Evolutionary conservation across 2,329 filamentous ascomycete genomes (phyloP), one percentile per base, ranked within the genome.

Genomic region (Rutstroemia sp.): DNA sequence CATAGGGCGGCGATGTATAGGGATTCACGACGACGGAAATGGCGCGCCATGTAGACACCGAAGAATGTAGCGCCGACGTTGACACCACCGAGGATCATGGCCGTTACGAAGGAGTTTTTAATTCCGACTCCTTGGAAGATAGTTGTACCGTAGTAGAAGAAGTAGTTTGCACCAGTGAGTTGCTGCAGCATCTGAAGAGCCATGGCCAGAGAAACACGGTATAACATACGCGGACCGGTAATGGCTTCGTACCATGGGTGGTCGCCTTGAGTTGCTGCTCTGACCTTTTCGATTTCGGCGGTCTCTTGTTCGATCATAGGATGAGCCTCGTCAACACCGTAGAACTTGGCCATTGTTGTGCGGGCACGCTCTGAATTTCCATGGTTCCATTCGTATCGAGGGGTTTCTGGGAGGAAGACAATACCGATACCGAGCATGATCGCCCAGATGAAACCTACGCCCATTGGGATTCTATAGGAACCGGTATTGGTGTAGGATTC

Each of bases 201-300:
- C 46, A 88, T 77, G 12, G 85, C 86, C 2, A 90, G 74, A 0
- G 82, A 42, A 0, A 84, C 85, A 42, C 86, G 79, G 69, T 88
- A 87, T 12, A 79, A 69, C 70, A 86, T 75, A 65, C 77, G 85
- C 37, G 81, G 81, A 14, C 68, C 69, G 2, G 71, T 80, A 67
- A 88, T 83, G 68, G 85, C 83, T 65, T 86, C 82, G 46, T 78
- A 65, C 78, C 79, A 82, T 2, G 75, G 87, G 73, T 92, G 69
- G 57, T 79, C 74, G 57, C 76, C 74, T 47, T 76, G 69, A 30
- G 82, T 71, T 9, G 74, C 71, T 16, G 61, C 56, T 52, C 66
- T 64, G 49, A 71, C 70, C 55, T 74, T 72, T 52, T 69, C 70
- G 72, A 81, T 81, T 62, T 82, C 80, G 21, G 71, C 71, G 41